phyloP scores from a whole-genome alignment of 1,284 basidiomycete genomes.

The Retiboletus flavoniger region DNA sequence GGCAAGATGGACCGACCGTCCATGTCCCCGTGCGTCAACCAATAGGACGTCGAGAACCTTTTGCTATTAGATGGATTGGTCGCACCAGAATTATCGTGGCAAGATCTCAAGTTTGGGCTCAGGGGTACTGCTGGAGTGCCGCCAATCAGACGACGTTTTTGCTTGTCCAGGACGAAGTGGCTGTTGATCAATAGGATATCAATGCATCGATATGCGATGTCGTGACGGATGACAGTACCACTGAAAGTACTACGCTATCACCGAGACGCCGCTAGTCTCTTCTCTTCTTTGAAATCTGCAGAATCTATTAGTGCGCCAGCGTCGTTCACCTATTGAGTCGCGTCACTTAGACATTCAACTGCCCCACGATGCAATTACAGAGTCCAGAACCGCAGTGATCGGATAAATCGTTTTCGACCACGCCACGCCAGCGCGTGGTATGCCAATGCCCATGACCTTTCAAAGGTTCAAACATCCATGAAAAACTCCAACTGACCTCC shows the following conservation, averaged over 20 bases:
- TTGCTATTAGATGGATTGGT: not conserved
- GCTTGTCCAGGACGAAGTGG: not conserved
- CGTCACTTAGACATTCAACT: not conserved
- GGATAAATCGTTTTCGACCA: not conserved
- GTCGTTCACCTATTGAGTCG: not conserved
- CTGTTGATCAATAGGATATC: no score
- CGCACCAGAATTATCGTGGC: not conserved
- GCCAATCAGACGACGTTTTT: not conserved
- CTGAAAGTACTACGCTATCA: no score
- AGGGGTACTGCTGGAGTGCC: constrained; percentile 4
- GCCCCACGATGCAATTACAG: not conserved
- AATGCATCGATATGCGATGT: no score
- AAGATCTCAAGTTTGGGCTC: constrained; percentile 9
- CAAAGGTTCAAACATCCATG: not conserved
- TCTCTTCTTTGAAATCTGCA: not conserved
- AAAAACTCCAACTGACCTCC: not conserved
- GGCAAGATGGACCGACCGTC: not conserved
- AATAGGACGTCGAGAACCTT: not conserved
- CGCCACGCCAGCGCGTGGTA: not conserved
- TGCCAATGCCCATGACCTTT: not conserved
- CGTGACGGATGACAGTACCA: no score
- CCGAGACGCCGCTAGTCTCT: no score
- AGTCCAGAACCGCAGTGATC: not conserved
- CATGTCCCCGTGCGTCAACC: not conserved
- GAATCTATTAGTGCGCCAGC: not conserved